These are phyloP conservation scores for Globisporangium abappressorium DNA, from an alignment of 352 stramenopile genomes.

Conservation along the genomic window DNA sequence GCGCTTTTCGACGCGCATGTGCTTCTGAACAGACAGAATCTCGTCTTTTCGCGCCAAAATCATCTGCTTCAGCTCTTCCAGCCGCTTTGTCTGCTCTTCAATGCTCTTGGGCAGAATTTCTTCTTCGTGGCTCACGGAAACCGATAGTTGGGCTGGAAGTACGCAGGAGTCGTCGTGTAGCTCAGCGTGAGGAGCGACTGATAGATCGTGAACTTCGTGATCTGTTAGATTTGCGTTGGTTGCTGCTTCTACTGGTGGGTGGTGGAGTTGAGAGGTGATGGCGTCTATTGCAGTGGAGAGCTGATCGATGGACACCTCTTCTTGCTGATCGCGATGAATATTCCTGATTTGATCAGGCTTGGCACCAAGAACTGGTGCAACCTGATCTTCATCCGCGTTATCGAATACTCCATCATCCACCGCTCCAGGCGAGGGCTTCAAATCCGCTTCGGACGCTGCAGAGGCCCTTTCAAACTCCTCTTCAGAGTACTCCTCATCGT, in stretches of 20 bases:
- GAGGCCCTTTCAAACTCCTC: conserved; percentile 36
- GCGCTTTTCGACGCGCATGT: conserved; percentile 48
- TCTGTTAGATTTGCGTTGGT: background rate
- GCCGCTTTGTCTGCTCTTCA: conserved; percentile 47
- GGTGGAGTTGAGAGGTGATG: conserved; percentile 7
- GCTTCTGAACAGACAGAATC: conserved; percentile 37
- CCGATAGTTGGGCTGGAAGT: conserved; percentile 9
- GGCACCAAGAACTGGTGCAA: background rate
- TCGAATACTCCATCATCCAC: background rate
- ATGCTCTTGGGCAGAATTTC: conserved; percentile 59
- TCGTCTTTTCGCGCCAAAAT: conserved; percentile 46
- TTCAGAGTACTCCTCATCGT: conserved; percentile 28
- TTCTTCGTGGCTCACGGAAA: conserved; percentile 30
- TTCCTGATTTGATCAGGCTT: background rate
- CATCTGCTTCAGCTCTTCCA: conserved; percentile 40
- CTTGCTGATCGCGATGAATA: background rate
- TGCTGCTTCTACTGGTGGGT: background rate
- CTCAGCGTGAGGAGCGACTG: background rate
- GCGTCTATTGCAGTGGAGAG: conserved; percentile 7
- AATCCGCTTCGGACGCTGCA: background rate
- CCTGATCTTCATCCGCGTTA: background rate
- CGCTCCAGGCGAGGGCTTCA: background rate
- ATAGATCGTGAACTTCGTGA: background rate
- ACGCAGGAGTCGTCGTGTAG: background rate
- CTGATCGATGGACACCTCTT: conserved; percentile 9